These are phyloP conservation scores for Fragaria ananassa DNA, from an alignment of 306 rosid species.

Conservation along the genomic window DNA sequence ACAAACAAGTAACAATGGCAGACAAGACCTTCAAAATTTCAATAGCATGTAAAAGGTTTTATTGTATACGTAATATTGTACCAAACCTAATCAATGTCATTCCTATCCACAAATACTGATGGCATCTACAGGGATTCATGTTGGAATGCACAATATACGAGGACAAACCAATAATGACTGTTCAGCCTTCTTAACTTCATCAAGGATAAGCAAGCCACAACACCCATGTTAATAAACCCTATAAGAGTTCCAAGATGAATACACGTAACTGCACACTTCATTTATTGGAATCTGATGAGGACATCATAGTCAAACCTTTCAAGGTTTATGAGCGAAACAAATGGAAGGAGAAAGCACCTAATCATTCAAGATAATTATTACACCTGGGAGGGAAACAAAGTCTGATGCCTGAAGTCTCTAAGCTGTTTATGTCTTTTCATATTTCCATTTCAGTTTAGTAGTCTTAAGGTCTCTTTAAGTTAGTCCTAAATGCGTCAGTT, in stretches of 20 bases:
- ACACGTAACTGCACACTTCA: neutral
- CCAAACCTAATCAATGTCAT: neutral
- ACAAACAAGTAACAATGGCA: neutral
- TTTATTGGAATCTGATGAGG: too few species aligned
- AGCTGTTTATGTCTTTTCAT: too few species aligned
- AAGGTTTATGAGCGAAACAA: too few species aligned
- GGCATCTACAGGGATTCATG: neutral
- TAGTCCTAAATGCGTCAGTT: too few species aligned
- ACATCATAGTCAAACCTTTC: too few species aligned
- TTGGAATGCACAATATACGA: neutral
- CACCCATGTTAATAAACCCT: neutral
- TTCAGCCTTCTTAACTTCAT: neutral
- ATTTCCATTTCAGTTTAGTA: too few species aligned
- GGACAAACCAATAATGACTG: neutral
- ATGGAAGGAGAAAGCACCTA: too few species aligned
- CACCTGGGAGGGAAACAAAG: too few species aligned
- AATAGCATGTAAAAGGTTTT: neutral
- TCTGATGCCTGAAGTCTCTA: too few species aligned
- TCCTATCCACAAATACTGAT: neutral
- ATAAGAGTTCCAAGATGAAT: neutral
- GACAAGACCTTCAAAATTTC: neutral
- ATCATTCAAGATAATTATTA: too few species aligned
- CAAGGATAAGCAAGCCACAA: neutral
- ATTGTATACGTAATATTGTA: neutral
- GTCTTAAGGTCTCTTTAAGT: too few species aligned